phyloP scores from a whole-genome alignment of 441 rosid genomes.

The Raphanus hybrid region DNA sequence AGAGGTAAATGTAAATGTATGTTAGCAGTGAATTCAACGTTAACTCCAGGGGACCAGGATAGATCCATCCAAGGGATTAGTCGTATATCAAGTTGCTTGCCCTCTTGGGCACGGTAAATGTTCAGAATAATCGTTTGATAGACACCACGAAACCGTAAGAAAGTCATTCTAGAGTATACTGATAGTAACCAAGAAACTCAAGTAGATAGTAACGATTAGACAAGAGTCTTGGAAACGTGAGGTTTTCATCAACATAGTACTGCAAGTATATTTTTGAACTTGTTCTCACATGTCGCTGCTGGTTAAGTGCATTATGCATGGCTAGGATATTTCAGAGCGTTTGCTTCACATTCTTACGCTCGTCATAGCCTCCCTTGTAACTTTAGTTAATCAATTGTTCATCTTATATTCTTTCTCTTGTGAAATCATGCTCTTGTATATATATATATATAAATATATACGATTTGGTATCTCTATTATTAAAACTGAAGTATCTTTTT shows the following conservation, averaged over 20 bases:
- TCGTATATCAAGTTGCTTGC: conserved; percentile 37
- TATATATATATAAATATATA: not conserved
- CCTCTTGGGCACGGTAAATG: conserved; percentile 37
- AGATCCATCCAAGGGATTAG: conserved; percentile 29
- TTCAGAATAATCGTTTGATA: not conserved
- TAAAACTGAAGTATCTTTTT: too few species aligned
- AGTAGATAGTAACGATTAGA: not conserved
- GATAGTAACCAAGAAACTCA: conserved; percentile 13
- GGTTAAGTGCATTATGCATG: not conserved
- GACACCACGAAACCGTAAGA: conserved; percentile 11
- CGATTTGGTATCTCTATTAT: not conserved
- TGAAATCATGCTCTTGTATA: not conserved
- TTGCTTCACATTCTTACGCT: not conserved
- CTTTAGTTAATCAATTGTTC: not conserved
- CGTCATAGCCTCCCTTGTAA: not conserved
- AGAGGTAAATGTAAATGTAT: conserved; percentile 23
- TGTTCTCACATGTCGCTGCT: not conserved
- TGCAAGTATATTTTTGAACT: conserved; percentile 5
- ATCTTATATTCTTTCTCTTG: not conserved
- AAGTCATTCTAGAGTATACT: conserved; percentile 5
- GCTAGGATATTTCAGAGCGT: not conserved
- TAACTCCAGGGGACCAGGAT: conserved; percentile 24
- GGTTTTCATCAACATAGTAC: not conserved
- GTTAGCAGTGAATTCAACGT: not conserved
- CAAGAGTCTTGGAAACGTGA: conserved; percentile 5